These are phyloP conservation scores for Dictyostelium firmibasis DNA, from an alignment of 78 protist species.

Conservation along the genomic window DNA sequence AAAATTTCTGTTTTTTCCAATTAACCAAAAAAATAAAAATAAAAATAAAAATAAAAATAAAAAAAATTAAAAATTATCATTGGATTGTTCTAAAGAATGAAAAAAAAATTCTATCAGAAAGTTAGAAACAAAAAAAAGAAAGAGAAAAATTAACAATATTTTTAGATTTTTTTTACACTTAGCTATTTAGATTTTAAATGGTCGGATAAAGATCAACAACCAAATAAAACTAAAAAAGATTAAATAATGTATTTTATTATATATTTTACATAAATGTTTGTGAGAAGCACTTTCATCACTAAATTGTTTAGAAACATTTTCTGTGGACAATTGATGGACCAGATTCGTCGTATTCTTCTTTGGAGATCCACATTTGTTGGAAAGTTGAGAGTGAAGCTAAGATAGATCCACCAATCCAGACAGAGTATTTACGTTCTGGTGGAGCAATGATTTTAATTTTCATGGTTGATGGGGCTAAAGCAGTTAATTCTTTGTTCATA, in stretches of 20 bases:
- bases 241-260: not conserved
- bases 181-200: too few species aligned
- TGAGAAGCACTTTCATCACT: too few species aligned
- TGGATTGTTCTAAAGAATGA: not conserved
- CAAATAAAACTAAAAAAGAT: not conserved
- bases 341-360: conserved; percentile 85
- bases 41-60: not conserved
- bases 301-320: not conserved
- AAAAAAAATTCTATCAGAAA: not conserved
- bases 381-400: conserved; percentile 92
- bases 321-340: not conserved
- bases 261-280: too few species aligned
- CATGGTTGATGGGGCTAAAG: conserved; percentile 28
- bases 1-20: not conserved
- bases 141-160: too few species aligned
- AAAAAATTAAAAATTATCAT: not conserved
- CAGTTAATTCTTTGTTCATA: conserved; percentile 84
- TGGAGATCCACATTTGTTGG: conserved; percentile 96
- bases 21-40: not conserved
- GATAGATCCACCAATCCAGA: conserved; percentile 96
- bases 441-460: conserved; percentile 84
- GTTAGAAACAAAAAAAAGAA: too few species aligned
- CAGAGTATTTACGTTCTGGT: conserved; percentile 87
- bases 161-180: too few species aligned
- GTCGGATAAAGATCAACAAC: not conserved